Evolutionary conservation across 2,329 filamentous ascomycete species (phyloP), one percentile per base, ranked within the genome.

Genomic region (Botrytis paeoniae): DNA sequence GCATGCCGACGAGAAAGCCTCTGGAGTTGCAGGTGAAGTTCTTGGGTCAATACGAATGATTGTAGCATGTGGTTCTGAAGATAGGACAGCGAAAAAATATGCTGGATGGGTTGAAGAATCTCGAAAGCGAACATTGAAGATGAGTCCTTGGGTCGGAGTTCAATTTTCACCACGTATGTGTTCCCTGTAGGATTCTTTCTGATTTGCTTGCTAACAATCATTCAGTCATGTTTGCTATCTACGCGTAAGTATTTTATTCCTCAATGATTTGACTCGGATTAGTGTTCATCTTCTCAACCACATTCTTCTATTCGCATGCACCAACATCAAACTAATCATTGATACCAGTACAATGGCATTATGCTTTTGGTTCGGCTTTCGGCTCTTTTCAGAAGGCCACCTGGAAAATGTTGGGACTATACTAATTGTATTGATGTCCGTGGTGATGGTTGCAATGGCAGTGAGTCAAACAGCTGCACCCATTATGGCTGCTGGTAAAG

Each of bases 21-120:
- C 86, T 1, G 85, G 88, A 4, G 83, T 91, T 5, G 89, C 89
- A 1, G 89, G 88, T 72, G 89, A 92, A 79, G 84, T 88, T 3
- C 85, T 92, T 75, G 82, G 85, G 1, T 86, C 86, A 68, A 87
- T 91, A 51, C 84, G 88, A 10, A 91, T 91, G 84, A 84, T 92
- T 48, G 84, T 87, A 54, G 89, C 89, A 0, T 91, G 88, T 76
- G 88, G 89, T 51, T 89, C 89, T 20, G 87, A 91, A 78, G 78
- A 81, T 22, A 85, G 87, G 9, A 85, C 90, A 72, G 82, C 84
- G 0, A 81, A 83, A 65, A 87, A 86, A 48, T 91, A 90, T 78
- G 80, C 84, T 22, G 81, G 82, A 8, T 89, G 86, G 83, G 85
- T 89, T 32, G 82, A 85, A n/a, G 85, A 88, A 71, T 85, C 87